Evolutionary conservation across 2,329 filamentous ascomycete species (phyloP), one percentile per base, ranked within the genome.

Genomic region (Hypoxylon sp.): DNA sequence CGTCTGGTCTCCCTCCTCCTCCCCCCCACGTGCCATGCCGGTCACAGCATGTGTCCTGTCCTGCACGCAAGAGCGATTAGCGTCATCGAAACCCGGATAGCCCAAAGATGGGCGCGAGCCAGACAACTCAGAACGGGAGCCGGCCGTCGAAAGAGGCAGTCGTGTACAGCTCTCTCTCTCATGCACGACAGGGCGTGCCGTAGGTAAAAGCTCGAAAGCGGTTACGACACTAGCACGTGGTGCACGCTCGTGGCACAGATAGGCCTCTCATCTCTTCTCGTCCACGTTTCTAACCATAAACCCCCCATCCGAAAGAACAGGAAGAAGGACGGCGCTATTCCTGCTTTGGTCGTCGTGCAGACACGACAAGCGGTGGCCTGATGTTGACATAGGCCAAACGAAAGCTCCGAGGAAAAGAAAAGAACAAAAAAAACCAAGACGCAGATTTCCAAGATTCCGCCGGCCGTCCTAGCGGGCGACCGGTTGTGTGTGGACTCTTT

Each of bases 141-240:
- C 21, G 15, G 24, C 26, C n/a, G n/a, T 52, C 21, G 43, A 46
- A 48, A 48, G 21, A 40, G n/a, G 6, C 11, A 23, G 31, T 21
- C 31, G 38, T 24, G 20, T 9, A n/a, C n/a, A n/a, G n/a, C n/a
- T n/a, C n/a, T n/a, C n/a, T n/a, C n/a, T n/a, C n/a, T n/a, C n/a
- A 35, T 15, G 55, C 24, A 43, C 23, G 42, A 35, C 48, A 42
- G 31, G 38, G 8, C 17, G 27, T 29, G 27, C 13, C 9, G 31
- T 3, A 15, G 21, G 50, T 41, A 37, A 51, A 27, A 42, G 48
- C 45, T 47, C 50, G 29, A 26, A n/a, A 53, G 49, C 58, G n/a
- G 24, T 53, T 64, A 47, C 62, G 41, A 64, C 59, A 47, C 46
- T 37, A 31, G 46, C 62, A 64, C 62, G 58, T 64, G 62, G 58